Evolutionary conservation across 2,329 filamentous ascomycete species (phyloP).

Genomic region (Aspergillus sp.): DNA sequence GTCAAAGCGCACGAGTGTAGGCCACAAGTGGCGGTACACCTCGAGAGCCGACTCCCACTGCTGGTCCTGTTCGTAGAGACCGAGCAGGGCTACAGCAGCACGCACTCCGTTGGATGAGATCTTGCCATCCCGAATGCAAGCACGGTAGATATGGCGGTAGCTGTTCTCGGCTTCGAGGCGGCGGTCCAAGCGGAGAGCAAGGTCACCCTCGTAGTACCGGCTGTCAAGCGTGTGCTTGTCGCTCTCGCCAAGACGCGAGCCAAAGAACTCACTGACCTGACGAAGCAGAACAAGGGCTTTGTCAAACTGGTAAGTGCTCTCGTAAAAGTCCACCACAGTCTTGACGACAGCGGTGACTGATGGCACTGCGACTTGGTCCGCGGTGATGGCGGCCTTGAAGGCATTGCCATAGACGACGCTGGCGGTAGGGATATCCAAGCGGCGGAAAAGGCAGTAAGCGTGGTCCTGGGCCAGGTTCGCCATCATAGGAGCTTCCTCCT

Average conservation of each 20-base stretch:
- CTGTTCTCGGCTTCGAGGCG: constrained; percentile 36
- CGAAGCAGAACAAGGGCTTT: constrained; percentile 31
- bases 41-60: constrained; percentile 49
- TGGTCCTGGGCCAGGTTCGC: constrained; percentile 33
- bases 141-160: constrained; percentile 47
- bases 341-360: constrained; percentile 34
- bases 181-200: constrained; percentile 45
- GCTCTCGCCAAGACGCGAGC: constrained; percentile 30
- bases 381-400: constrained; percentile 31
- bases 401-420: constrained; percentile 35
- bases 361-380: constrained; percentile 32
- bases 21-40: constrained; percentile 50
- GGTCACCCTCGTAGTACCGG: constrained; percentile 49
- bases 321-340: constrained; percentile 38
- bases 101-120: constrained; percentile 44
- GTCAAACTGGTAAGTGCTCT: constrained; percentile 37
- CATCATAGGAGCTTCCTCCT: constrained; percentile 30
- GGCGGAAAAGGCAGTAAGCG: constrained; percentile 36
- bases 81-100: constrained; percentile 47
- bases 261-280: constrained; percentile 34
- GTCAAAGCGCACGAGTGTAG: constrained; percentile 45
- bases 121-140: constrained; percentile 29
- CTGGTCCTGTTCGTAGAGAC: constrained; percentile 46
- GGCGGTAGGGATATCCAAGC: constrained; percentile 29
- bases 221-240: constrained; percentile 49